Evolutionary conservation across 2,329 filamentous ascomycete species (phyloP), one percentile per base, ranked within the genome.

Genomic region (Botryotinia narcissicola): DNA sequence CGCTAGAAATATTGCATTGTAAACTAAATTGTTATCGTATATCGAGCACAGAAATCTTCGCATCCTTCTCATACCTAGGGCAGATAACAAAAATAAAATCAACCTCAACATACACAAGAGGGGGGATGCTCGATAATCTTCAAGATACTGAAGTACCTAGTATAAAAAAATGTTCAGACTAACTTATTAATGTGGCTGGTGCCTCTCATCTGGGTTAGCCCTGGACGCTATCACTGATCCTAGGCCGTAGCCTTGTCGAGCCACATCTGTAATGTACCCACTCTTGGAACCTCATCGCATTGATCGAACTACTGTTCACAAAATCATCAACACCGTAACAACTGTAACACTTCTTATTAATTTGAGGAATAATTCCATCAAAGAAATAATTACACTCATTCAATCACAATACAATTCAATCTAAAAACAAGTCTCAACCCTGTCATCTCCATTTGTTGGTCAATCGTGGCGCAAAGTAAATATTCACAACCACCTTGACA

Each of bases 401-500:
- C 37, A n/a, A 60, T 25, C 25, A 57, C 22, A 1, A 20, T 29
- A 35, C 46, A 44, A 22, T 51, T 66, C 16, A 42, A 40, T 25
- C 48, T 4, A 44, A 35, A 71, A 46, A 22, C 18, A 9, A 40
- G 6, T 10, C n/a, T 16, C 29, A 25, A 35, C 32, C 25, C 40
- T 25, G 35, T 32, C 51, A 35, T 71, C 35, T 54, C 20, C 12
- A 20, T 42, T 44, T 29, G 25, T 71, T 66, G 29, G 10, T 71
- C 59, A 68, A 25, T 40, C 25, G 20, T 69, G 71, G 71, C 71
- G 62, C 71, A 69, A 68, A 68, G 63, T 42, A 40, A 42, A 51
- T 29, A 20, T 18, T 32, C 8, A 63, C 64, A 42, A 59, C 64
- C 35, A 71, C 37, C 71, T 61, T 40, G 40, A 68, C 69, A 14